phyloP scores from a whole-genome alignment of 768 basidiomycete species.

The Lactifluus volemus region DNA sequence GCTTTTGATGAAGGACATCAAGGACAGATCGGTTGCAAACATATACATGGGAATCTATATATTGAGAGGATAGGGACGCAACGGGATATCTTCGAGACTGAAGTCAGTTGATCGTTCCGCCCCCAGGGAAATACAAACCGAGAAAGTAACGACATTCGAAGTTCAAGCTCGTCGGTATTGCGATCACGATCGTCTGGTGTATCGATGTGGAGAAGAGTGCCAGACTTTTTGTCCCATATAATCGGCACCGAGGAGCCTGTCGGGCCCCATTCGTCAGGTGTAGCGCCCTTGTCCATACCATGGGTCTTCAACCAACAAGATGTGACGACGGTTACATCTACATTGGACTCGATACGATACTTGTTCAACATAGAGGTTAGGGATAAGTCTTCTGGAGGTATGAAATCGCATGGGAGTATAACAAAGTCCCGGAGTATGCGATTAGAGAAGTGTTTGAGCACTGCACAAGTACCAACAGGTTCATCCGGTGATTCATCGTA shows the following conservation, averaged over 20 bases:
- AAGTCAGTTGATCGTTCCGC: background rate
- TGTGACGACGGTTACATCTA: slow-evolving; percentile 55
- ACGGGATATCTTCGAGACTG: slow-evolving; percentile 52
- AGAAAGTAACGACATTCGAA: slow-evolving; percentile 68
- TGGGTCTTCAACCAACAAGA: slow-evolving; percentile 54
- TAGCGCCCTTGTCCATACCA: slow-evolving; percentile 43
- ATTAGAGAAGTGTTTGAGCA: slow-evolving; percentile 67
- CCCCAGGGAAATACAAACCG: slow-evolving; percentile 36
- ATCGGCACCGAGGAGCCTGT: slow-evolving; percentile 41
- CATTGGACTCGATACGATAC: slow-evolving; percentile 64
- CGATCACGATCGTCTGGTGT: slow-evolving; percentile 58
- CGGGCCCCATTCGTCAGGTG: slow-evolving; percentile 60
- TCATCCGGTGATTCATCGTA: slow-evolving; percentile 66
- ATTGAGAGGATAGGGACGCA: slow-evolving; percentile 52
- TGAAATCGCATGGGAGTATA: slow-evolving; percentile 84
- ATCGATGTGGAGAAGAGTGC: slow-evolving; percentile 66
- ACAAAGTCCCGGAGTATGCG: slow-evolving; percentile 83
- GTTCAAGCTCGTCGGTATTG: slow-evolving; percentile 60
- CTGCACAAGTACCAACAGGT: slow-evolving; percentile 59
- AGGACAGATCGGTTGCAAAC: slow-evolving; percentile 72
- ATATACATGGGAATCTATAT: slow-evolving; percentile 87
- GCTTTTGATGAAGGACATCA: slow-evolving; percentile 59
- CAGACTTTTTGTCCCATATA: slow-evolving; percentile 57
- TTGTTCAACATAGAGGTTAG: slow-evolving; percentile 67
- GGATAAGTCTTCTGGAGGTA: slow-evolving; percentile 66